Evolutionary conservation across 495 filamentous ascomycete species (phyloP).

Genomic region (Staphylotrichum longicolle): DNA sequence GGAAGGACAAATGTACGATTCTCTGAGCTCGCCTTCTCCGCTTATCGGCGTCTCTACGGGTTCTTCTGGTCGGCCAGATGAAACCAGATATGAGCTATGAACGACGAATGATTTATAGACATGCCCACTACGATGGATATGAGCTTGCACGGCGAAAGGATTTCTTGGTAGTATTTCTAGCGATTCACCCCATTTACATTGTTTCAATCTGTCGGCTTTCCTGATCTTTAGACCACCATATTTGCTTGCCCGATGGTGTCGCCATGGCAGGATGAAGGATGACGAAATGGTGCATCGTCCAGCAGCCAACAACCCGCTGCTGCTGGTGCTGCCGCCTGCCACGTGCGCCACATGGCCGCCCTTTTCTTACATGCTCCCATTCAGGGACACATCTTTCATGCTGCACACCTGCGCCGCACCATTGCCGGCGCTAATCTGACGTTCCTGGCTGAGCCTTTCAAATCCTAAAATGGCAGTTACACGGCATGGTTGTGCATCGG

Average conservation of each 20-base stretch:
- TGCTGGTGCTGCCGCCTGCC: neutral
- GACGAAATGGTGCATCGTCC: too few species aligned
- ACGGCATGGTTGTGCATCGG: neutral
- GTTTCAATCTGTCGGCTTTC: neutral
- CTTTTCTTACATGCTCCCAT: too few species aligned
- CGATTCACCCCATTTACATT: constrained; percentile 8
- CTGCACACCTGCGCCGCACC: neutral
- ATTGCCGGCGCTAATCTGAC: neutral
- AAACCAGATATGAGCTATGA: constrained; percentile 17
- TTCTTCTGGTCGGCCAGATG: neutral
- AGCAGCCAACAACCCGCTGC: neutral
- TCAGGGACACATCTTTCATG: too few species aligned
- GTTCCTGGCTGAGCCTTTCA: neutral
- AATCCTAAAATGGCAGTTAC: neutral
- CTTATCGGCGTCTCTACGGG: neutral
- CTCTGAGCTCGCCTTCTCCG: constrained; percentile 21
- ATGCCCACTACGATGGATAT: constrained; percentile 17
- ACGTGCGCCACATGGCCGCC: too few species aligned
- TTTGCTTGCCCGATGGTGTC: neutral
- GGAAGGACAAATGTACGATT: constrained; percentile 32
- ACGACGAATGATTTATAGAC: constrained; percentile 17
- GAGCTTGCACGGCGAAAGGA: constrained; percentile 6
- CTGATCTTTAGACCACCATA: neutral
- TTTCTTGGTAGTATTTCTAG: constrained; percentile 2
- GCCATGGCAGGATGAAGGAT: neutral